phyloP scores from a whole-genome alignment of 2,329 filamentous ascomycete genomes.

The Dactylellina parvicollis region DNA sequence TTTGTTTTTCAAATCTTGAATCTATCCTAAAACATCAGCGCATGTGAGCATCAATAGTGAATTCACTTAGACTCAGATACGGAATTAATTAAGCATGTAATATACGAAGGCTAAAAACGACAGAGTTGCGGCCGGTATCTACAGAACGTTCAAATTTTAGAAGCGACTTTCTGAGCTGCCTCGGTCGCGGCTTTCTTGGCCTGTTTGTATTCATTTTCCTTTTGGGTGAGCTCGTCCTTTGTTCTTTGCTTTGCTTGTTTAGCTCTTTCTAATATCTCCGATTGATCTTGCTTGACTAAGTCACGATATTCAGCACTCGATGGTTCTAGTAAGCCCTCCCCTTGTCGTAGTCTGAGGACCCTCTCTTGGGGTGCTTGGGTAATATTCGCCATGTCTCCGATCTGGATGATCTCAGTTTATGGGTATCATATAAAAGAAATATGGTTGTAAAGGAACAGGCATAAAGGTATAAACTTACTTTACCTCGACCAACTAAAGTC shows the following conservation, averaged over 20 bases:
- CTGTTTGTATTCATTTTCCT: neutral
- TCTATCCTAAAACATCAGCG: no score
- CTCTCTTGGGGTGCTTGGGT: constrained; percentile 29
- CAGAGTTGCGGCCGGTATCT: neutral
- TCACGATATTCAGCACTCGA: constrained; percentile 40
- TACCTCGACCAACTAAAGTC: constrained; percentile 82
- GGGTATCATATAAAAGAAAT: neutral
- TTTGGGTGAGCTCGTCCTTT: neutral
- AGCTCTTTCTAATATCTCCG: constrained; percentile 27
- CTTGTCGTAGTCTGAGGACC: constrained; percentile 48
- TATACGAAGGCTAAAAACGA: no score
- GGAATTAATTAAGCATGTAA: no score
- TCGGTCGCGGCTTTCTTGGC: constrained; percentile 1
- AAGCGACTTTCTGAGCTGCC: neutral
- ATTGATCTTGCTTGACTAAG: constrained; percentile 15
- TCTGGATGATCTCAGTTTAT: constrained; percentile 33
- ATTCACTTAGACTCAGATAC: no score
- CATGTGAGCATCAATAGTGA: no score
- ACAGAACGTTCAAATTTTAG: neutral
- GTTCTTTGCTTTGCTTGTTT: constrained; percentile 40
- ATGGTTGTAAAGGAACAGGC: neutral
- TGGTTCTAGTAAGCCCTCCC: constrained; percentile 50
- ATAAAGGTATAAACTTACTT: constrained; percentile 67
- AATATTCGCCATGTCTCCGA: constrained; percentile 39
- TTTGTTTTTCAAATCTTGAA: no score